These are phyloP conservation scores for Protostelium mycophagum DNA, from an alignment of 78 protist species.

Conservation along the genomic window DNA sequence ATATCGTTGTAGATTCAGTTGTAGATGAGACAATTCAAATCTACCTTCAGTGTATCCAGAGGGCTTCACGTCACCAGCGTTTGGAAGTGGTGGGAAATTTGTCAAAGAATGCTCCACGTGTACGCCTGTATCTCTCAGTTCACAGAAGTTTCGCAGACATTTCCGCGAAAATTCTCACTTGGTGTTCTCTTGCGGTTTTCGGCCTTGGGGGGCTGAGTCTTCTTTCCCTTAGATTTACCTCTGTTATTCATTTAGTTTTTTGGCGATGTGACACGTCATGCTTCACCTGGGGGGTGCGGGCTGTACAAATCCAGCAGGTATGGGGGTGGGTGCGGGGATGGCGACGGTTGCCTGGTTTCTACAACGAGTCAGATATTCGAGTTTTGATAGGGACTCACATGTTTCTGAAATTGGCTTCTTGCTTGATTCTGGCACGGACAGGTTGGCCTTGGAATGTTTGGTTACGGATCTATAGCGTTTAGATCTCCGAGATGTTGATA, in stretches of 20 bases:
- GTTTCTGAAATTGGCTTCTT: slow-evolving; percentile 33
- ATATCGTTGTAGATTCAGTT: not conserved
- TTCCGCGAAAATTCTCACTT: too few species aligned
- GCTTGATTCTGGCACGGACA: slow-evolving; percentile 47
- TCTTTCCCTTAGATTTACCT: not conserved
- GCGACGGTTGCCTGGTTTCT: not conserved
- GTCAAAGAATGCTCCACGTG: not conserved
- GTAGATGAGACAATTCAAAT: not conserved
- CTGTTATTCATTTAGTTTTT: too few species aligned
- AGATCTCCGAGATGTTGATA: not conserved
- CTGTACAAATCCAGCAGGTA: too few species aligned
- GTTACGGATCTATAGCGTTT: not conserved
- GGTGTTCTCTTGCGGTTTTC: not conserved
- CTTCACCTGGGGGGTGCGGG: too few species aligned
- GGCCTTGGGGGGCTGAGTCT: not conserved
- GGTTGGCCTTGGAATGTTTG: slow-evolving; percentile 36
- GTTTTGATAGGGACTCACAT: not conserved
- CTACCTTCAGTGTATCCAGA: not conserved
- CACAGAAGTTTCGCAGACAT: not conserved
- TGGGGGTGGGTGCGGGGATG: not conserved
- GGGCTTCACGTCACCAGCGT: not conserved
- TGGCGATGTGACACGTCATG: too few species aligned
- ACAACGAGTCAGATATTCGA: not conserved
- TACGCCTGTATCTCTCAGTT: not conserved
- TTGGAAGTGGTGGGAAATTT: not conserved